A percentile compares a stretch with the other conserved stretches of the same genome.
Evolutionary conservation across 768 basidiomycete genomes (phyloP).

Genomic region (Termitomyces bulborhizus): DNA sequence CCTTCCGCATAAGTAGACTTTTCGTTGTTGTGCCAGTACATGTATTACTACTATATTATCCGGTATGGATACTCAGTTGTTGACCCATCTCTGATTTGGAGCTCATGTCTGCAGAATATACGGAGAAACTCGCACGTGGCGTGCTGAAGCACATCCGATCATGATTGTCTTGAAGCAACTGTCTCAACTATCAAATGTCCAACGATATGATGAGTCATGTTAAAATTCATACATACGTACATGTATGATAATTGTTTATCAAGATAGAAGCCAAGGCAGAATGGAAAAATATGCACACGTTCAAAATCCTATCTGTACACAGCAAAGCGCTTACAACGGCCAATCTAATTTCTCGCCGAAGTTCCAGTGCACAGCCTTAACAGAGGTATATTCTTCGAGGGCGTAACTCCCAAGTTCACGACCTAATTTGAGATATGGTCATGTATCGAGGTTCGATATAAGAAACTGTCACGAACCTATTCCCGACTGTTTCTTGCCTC

Average conservation of each 20-base stretch:
- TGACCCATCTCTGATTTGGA: not conserved
- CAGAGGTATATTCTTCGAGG: constrained; percentile 76
- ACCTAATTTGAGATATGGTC: constrained; percentile 34
- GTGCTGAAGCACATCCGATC: not conserved
- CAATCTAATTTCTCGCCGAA: constrained; percentile 76
- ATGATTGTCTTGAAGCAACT: not conserved
- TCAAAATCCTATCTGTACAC: not conserved
- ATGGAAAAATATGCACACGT: not conserved
- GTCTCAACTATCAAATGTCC: no score
- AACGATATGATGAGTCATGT: no score
- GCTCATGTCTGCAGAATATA: not conserved
- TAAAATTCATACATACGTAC: not conserved
- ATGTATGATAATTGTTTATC: not conserved
- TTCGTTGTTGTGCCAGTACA: not conserved
- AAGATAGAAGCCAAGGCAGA: not conserved
- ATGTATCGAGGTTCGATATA: not conserved
- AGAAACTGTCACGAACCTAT: constrained; percentile 46
- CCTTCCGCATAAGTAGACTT: not conserved
- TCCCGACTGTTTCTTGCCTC: constrained; percentile 91
- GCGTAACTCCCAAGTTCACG: constrained; percentile 86
- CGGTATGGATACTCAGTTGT: not conserved
- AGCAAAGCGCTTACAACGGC: constrained; percentile 48
- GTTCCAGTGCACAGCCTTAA: constrained; percentile 85
- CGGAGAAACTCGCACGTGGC: no score
- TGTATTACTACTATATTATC: not conserved